phyloP scores from a whole-genome alignment of 1,284 basidiomycete species.

The Moniliella sp. region DNA sequence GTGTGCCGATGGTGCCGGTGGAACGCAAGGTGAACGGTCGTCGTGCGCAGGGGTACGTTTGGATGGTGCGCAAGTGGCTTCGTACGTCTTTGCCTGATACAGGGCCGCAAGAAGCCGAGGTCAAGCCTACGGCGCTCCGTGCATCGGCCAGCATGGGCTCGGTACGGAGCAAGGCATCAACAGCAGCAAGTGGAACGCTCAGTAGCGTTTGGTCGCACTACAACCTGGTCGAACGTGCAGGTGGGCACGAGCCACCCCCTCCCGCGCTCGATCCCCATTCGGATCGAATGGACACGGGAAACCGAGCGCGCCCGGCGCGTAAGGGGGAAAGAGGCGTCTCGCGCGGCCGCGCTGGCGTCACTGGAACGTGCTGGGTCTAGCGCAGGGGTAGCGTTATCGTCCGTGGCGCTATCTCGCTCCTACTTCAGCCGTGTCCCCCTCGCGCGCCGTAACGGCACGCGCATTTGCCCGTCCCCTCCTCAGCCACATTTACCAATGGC shows the following conservation, averaged over 20 bases:
- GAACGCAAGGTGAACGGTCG: slow-evolving; percentile 1
- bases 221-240: slow-evolving; percentile 13
- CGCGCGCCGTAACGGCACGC: too few relatives aligned
- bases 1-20: background rate
- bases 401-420: too few relatives aligned
- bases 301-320: slow-evolving; percentile 3
- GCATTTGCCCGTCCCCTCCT: too few relatives aligned
- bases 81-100: too few relatives aligned
- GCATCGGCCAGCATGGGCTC: background rate
- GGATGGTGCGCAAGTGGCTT: slow-evolving; percentile 21
- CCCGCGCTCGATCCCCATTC: slow-evolving; percentile 12
- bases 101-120: too few relatives aligned
- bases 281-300: slow-evolving; percentile 27
- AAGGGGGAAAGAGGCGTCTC: slow-evolving; percentile 4
- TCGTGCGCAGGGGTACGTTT: slow-evolving; percentile 19
- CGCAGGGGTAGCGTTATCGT: too few relatives aligned
- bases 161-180: background rate
- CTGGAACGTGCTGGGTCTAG: too few relatives aligned
- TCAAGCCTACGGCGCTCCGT: slow-evolving; percentile 1
- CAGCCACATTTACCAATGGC: too few relatives aligned
- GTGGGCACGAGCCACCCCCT: slow-evolving; percentile 12
- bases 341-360: slow-evolving; percentile 3
- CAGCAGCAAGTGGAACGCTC: slow-evolving; percentile 8
- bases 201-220: slow-evolving; percentile 20
- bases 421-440: too few relatives aligned